These are phyloP conservation scores for Penicillium nucicola DNA, from an alignment of 495 filamentous ascomycete species.

Conservation along the genomic window DNA sequence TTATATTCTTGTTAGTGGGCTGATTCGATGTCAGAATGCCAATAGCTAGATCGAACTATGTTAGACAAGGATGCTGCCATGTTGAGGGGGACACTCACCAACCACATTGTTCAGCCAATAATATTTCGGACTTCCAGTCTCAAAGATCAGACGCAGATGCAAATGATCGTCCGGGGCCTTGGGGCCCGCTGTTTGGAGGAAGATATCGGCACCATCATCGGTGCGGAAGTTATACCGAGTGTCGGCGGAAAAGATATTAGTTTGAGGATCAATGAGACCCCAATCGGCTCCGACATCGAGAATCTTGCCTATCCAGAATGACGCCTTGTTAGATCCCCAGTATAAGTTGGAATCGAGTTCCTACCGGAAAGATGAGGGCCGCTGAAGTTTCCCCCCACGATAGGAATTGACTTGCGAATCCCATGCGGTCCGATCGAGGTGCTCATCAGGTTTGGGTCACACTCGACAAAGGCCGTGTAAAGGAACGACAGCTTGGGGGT, in stretches of 20 bases:
- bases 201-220: slow-evolving; percentile 28
- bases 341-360: too few relatives aligned
- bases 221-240: slow-evolving; percentile 33
- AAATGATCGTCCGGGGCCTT: slow-evolving; percentile 18
- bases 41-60: slow-evolving; percentile 17
- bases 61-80: neutral
- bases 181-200: slow-evolving; percentile 25
- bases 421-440: slow-evolving; percentile 18
- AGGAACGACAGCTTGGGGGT: slow-evolving; percentile 24
- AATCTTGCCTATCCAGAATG: slow-evolving; percentile 17
- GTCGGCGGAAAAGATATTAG: slow-evolving; percentile 28
- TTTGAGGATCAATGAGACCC: slow-evolving; percentile 25
- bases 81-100: slow-evolving; percentile 14
- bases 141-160: slow-evolving; percentile 27
- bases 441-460: slow-evolving; percentile 19
- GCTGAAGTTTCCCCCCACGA: slow-evolving; percentile 32
- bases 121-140: slow-evolving; percentile 26
- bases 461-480: slow-evolving; percentile 28
- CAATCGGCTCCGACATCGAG: slow-evolving; percentile 33
- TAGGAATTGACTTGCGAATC: slow-evolving; percentile 24
- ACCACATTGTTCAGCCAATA: slow-evolving; percentile 37
- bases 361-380: slow-evolving; percentile 25
- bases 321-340: neutral
- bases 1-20: slow-evolving; percentile 2
- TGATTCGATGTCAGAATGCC: slow-evolving; percentile 18